Percentiles rank a stretch among this genome's conserved stretches.
These are phyloP conservation scores for Tylopilus intermedius DNA, from an alignment of 768 basidiomycete species.

Conservation along the genomic window DNA sequence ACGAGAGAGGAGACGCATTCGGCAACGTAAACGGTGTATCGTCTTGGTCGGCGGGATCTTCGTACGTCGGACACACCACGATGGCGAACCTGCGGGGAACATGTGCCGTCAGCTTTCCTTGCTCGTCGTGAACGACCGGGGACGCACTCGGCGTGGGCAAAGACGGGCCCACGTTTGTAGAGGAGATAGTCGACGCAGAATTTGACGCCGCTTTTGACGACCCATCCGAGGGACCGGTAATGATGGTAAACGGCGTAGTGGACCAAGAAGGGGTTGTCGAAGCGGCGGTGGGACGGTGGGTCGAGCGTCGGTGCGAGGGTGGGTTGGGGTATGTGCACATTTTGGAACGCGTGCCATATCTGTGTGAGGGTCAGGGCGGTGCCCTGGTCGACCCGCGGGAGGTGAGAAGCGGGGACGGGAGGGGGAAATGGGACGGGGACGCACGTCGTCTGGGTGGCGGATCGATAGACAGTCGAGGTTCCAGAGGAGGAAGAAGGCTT, in stretches of 20 bases:
- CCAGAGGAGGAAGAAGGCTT: constrained; percentile 87
- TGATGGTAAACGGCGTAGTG: constrained; percentile 91
- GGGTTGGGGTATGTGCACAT: constrained; percentile 40
- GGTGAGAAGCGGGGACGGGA: background rate
- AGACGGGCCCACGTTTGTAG: constrained; percentile 92
- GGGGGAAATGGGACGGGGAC: constrained; percentile 13
- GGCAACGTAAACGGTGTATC: constrained; percentile 60
- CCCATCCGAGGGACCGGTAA: constrained; percentile 95
- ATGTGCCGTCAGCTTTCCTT: background rate
- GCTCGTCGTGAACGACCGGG: background rate
- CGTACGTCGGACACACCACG: constrained; percentile 87
- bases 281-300: constrained; percentile 37
- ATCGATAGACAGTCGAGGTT: constrained; percentile 77
- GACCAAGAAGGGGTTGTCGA: constrained; percentile 91
- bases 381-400: constrained; percentile 34
- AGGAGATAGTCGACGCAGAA: constrained; percentile 95
- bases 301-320: constrained; percentile 27
- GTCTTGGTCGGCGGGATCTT: constrained; percentile 68
- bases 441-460: constrained; percentile 59
- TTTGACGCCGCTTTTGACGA: constrained; percentile 92
- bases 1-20: constrained; percentile 70
- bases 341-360: constrained; percentile 65
- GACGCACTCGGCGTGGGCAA: constrained; percentile 89
- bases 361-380: constrained; percentile 50
- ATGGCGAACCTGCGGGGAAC: constrained; percentile 69